Evolutionary conservation across 2,329 filamentous ascomycete genomes (phyloP), one percentile per base, ranked within the genome.

Genomic region (Ceratocystis variospora): DNA sequence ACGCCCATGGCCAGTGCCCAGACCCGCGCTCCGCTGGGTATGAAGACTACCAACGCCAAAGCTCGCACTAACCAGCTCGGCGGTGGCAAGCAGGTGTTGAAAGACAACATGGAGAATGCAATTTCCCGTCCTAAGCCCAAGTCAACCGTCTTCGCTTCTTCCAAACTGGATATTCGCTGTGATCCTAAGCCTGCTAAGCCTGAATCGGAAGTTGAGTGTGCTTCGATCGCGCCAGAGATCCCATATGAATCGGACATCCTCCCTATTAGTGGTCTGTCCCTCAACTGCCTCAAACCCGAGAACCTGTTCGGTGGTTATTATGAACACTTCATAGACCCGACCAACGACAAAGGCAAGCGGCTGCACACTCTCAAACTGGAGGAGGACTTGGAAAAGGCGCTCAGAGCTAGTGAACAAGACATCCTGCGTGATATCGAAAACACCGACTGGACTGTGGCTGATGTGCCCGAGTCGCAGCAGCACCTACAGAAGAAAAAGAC

Each of bases 41-140:
- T 90, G 80, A 99, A 99, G 77, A 97, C 93, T 1, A 97, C 94
- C 64, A 99, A 99, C 75, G 90, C 89, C 65, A 97, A 96, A 79
- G 83, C 87, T 68, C 84, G 80, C 73, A 81, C 80, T 62, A 66
- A 28, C 70, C 86, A 88, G 69, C 86, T 85, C 3, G 83, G 83
- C 5, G 86, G 37, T 41, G 37, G 82, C 41, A 87, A 86, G 71
- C 78, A 78, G 67, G 78, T 79, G 25, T 79, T 81, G 50, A 79
- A 81, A 61, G 83, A 86, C 67, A 75, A 82, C 62, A 85, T 86
- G 69, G 87, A 86, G 75, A 83, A 61, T 28, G 50, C 53, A 22
- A 59, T 65, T 22, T 50, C 84, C 0, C 81, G 83, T 67, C 75
- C 78, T 19, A 86, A 83, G 69, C 78, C 81, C 1, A 87, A 82